Base-by-base conservation (phyloP, 192 early-diverging fungal species). In the Phlyctochytrium arcticum region DNA sequence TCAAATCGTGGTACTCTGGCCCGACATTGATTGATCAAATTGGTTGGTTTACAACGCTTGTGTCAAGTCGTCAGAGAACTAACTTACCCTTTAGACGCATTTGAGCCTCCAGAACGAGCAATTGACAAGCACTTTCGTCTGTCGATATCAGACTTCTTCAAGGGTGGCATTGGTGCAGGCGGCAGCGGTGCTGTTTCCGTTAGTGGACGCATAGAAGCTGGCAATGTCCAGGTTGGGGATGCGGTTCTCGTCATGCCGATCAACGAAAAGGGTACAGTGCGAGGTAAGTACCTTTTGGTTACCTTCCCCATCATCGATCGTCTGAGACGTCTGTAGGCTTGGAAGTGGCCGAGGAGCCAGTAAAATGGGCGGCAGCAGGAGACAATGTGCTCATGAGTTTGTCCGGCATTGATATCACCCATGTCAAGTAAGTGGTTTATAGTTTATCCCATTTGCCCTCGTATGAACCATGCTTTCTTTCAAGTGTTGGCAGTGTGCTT, bases 341-440 rank as follows among this genome's bases (percentile, higher is more conserved):
- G 58, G 88, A 92, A 46, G 75, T 88, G 5, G 84, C 82, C 50
- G 85, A 88, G 54, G 85, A 86, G 46, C 55, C 85, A 0, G 75
- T 81, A 15, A 82, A 89, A 51, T 98, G 92, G 92, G 95, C 93
- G 9, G 94, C 85, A 1, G 93, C 93, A 10, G 97, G 97, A n/a
- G 97, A 98, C 67, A 88, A 85, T 39, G 85, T 94, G 2, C 68
- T 90, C 6, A 72, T 97, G 67, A 86, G 86, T 6, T 73, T 99
- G 12, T 42, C 73, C 15, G 86, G 85, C 6, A 51, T 91, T 10
- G 92, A 94, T 42, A 84, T 88, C 23, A 66, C 87, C 37, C 87
- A 90, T 69, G 51, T 94, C 32, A 84, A 65, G 85, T 88, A 24
- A 37, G 36, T 51, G 30, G 57, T 26, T 36, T 35, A 19, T 26